Base-by-base conservation (phyloP, 495 filamentous ascomycete species). In the Cercophora scortea region DNA sequence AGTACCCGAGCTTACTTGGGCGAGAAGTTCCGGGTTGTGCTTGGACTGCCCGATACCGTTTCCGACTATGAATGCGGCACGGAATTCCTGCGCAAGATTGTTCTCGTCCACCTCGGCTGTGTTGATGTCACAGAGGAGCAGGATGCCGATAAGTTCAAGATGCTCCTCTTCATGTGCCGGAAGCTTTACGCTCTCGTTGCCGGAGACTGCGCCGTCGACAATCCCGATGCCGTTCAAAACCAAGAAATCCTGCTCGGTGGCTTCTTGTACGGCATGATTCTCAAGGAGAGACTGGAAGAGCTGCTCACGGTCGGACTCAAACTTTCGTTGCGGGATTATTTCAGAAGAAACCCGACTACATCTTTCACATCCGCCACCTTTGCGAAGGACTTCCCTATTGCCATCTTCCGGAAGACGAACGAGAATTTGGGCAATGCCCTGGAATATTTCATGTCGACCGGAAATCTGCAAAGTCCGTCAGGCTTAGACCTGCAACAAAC, bases 401-500 rank as follows among this genome's bases (percentile, higher is more conserved):
- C 82, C 66, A 79, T 97, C 18, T 83, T 96, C 35, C 78, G 76
- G 51, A 85, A 81, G 51, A 85, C 84, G 4, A 93, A 90, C 62
- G 90, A 95, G 68, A 93, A 95, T 60, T 74, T 96, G 48, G 93
- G 90, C 55, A 79, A 83, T 52, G 79, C 82, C 6, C 67, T 96
- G 48, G 93, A 96, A 61, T 96, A 97, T 65, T 98, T 98, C 72
- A 71, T 98, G 40, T 94, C 93, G 0, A 98, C 93, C 1, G 93
- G 93, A 58, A 98, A 98, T 62, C 75, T 98, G 32, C 79, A 86
- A 57, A 95, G 88, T 72, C 86, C 87, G 6, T 91, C 87, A 34
- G 93, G 93, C 59, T 77, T 98, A 43, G 93, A 97, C 79, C 67
- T 96, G 55, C 92, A 96, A 57, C 93, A 98, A 64, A 80, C 84